Conservation (phyloP, 345 rosid species). For the Combretum micranthum region DNA sequence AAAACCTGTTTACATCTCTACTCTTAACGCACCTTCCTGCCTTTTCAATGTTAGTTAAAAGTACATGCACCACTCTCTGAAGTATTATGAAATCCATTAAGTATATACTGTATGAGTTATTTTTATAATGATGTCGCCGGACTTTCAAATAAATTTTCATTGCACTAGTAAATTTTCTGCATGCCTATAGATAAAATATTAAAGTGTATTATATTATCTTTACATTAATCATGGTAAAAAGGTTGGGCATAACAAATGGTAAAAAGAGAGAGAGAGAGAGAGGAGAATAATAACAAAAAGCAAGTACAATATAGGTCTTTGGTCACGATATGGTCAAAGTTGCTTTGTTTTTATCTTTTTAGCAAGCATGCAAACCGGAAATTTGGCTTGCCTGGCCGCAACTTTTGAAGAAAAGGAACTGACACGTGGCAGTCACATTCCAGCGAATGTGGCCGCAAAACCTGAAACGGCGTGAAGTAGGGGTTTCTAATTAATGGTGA, state of each 20-base stretch:
- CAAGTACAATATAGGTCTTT: background rate
- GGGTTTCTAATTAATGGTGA: constrained; percentile 13
- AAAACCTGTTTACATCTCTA: too few relatives aligned
- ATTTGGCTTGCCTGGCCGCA: constrained; percentile 29
- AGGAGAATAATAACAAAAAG: constrained; percentile 1
- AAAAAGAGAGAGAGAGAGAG: background rate
- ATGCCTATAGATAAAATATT: too few relatives aligned
- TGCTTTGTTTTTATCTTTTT: constrained; percentile 22
- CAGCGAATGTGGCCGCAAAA: constrained; percentile 51
- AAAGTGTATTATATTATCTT: too few relatives aligned
- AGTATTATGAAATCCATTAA: too few relatives aligned
- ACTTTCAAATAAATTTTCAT: too few relatives aligned
- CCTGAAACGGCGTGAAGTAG: constrained; percentile 37
- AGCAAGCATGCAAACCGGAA: constrained; percentile 57
- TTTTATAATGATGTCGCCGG: too few relatives aligned
- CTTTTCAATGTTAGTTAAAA: too few relatives aligned
- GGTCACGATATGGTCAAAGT: constrained; percentile 51
- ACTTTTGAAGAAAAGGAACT: constrained; percentile 6
- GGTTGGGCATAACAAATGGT: background rate
- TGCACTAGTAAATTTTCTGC: too few relatives aligned
- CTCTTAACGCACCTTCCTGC: too few relatives aligned
- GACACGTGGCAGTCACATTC: constrained; percentile 56
- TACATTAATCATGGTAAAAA: too few relatives aligned
- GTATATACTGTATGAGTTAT: too few relatives aligned
- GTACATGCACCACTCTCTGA: too few relatives aligned